These are phyloP conservation scores for Psilocybe cyanescens DNA, from an alignment of 768 basidiomycete genomes.

Conservation along the genomic window DNA sequence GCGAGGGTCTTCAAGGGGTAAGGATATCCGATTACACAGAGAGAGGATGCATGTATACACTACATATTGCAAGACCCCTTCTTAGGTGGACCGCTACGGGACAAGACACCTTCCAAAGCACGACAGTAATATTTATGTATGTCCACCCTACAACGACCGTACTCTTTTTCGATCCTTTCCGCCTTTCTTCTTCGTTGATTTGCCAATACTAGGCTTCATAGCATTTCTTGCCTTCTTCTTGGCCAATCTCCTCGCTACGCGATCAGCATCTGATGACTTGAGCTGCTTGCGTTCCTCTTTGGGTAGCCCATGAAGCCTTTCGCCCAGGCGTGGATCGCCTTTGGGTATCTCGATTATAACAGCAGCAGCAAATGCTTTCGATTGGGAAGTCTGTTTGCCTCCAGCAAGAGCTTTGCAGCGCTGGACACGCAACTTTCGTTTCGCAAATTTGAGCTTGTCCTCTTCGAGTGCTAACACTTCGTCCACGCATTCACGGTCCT, in stretches of 20 bases:
- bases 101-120: not conserved
- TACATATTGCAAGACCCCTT: too few relatives aligned
- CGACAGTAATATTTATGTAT: not conserved
- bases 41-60: too few relatives aligned
- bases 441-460: conserved; percentile 85
- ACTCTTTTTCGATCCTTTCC: conserved; percentile 23
- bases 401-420: conserved; percentile 80
- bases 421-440: conserved; percentile 90
- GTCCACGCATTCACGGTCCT: conserved; percentile 94
- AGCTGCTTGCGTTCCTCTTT: conserved; percentile 86
- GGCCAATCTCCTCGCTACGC: conserved; percentile 81
- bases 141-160: conserved; percentile 11
- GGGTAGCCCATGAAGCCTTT: conserved; percentile 72
- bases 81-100: too few relatives aligned
- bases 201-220: conserved; percentile 35
- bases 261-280: conserved; percentile 80
- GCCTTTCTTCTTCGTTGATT: conserved; percentile 35
- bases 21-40: too few relatives aligned
- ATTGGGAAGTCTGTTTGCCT: conserved; percentile 24
- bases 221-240: conserved; percentile 83
- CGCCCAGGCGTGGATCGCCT: conserved; percentile 83
- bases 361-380: conserved; percentile 14
- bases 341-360: conserved; percentile 54
- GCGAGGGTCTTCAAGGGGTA: not conserved
- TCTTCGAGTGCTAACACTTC: conserved; percentile 85